Evolutionary conservation across 2,329 filamentous ascomycete species (phyloP), one percentile per base, ranked within the genome.

Genomic region (Pezicula rhizophila): DNA sequence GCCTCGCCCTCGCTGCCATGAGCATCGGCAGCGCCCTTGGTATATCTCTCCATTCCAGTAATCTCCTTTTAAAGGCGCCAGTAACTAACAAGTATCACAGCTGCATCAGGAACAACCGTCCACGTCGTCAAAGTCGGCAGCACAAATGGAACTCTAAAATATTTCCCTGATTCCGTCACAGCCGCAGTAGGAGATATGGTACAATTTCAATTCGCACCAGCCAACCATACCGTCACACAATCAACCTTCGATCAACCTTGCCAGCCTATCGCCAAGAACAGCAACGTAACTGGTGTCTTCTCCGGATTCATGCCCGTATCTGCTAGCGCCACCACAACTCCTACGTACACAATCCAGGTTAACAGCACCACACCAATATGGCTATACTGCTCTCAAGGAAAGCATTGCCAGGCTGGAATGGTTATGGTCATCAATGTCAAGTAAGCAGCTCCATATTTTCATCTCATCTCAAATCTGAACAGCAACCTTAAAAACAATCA

Each of bases 181-280:
- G 86, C 82, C 28, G 64, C 69, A n/a, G 68, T 73, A 2, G 87
- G 87, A 55, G 73, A 77, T 58, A 76, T 80, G 70, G 73, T 85
- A 11, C 79, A 84, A 68, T 85, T 85, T 73, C 79, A 84, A 66
- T 85, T 85, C 71, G 71, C 73, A 53, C 72, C 71, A 8, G 76
- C 75, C 58, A 91, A 91, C 73, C 87, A 92, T 76, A 90, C 86
- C 45, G 80, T 90, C 50, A 86, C 83, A 14, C 85, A 90, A 72
- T 88, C 87, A 42, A 81, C 75, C 60, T 92, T 91, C 60, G 82
- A 85, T 59, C 68, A 76, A 48, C 85, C 85, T 11, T 90, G 87
- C 70, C 65, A 76, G 25, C 84, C 85, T 45, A 78, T 86, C 57
- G 60, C 64, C 17, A 38, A 50, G 54, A 68, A 72, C 48, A 66